Evolutionary conservation across 805 yeast genomes (phyloP), one percentile per base, ranked within the genome.

Genomic region (Ogataea allantospora): DNA sequence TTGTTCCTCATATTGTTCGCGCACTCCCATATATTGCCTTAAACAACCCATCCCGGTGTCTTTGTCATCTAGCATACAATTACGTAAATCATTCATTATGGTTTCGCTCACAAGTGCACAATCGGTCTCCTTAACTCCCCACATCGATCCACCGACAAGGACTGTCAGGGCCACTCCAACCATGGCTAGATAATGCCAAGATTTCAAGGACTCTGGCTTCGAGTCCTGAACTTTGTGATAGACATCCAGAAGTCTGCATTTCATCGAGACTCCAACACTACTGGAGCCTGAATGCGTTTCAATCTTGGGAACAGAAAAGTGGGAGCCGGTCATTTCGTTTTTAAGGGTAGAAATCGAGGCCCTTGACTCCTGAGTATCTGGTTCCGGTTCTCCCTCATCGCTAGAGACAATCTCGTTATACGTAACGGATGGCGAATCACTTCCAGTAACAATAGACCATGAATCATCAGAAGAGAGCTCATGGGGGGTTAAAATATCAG

Each of bases 401-500:
- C 48, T 44, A 10, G 50, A 46, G 8, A 49, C 53, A n/a, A 49
- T 42, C 3, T 49, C 53, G 25, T 46, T 40, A 32, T 43, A 46
- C 4, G 30, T 18, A 15, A 40, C 32, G 6, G 45, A 44, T 16
- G 26, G 44, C 11, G 34, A 24, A 14, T 44, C 51, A 13, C 39
- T 40, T 1, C 44, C 40, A 5, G 53, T 46, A 10, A 49, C 44
- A 18, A 49, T 40, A 7, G 53, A 49, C 53, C 53, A 49, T 2
- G 53, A 49, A 33, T 49, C 53, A 29, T 49, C 53, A 7, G 53
- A 49, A 12, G 53, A 49, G 8, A 40, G 38, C 14, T 48, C 50
- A 12, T 39, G 45, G 23, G 48, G 48, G 28, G 53, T 48, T n/a
- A 46, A 33, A 14, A 46, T 42, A 27, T 46, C 50, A 10, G 50